These are phyloP conservation scores for Corylus heterophylla DNA, from an alignment of 306 rosid genomes.

Conservation along the genomic window DNA sequence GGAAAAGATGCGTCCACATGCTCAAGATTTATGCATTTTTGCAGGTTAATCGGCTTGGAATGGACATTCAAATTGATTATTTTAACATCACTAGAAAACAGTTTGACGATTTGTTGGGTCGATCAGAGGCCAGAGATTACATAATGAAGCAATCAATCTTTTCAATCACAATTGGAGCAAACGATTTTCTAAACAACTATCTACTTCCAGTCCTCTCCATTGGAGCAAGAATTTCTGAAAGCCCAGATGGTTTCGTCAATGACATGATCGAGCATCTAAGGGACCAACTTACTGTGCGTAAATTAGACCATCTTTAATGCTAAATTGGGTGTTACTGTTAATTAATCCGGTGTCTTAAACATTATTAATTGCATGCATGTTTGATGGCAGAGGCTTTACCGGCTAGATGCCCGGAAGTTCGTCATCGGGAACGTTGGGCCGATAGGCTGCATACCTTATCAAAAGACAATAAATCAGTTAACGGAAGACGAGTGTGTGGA, in stretches of 20 bases:
- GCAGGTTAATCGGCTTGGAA: slow-evolving; percentile 85
- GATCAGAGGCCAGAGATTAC: slow-evolving; percentile 59
- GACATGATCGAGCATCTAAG: slow-evolving; percentile 76
- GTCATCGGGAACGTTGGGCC: slow-evolving; percentile 90
- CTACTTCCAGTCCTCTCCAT: slow-evolving; percentile 84
- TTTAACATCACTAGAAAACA: slow-evolving; percentile 75
- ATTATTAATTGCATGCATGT: not conserved
- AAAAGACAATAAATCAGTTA: slow-evolving; percentile 76
- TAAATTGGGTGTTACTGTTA: not conserved
- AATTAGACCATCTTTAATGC: not conserved
- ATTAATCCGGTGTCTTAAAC: not conserved
- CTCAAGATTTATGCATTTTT: not conserved
- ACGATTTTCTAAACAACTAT: slow-evolving; percentile 88
- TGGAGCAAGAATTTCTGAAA: slow-evolving; percentile 79
- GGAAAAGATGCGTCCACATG: not conserved
- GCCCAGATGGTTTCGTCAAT: slow-evolving; percentile 68
- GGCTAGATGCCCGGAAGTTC: slow-evolving; percentile 83
- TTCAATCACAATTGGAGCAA: slow-evolving; percentile 77
- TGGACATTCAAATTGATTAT: slow-evolving; percentile 89
- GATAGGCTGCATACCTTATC: slow-evolving; percentile 93
- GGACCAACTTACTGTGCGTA: slow-evolving; percentile 64
- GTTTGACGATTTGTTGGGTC: slow-evolving; percentile 62
- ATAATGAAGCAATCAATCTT: slow-evolving; percentile 65
- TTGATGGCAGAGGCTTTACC: slow-evolving; percentile 63
- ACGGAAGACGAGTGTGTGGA: slow-evolving; percentile 75